Evolutionary conservation across 2,329 filamentous ascomycete species (phyloP).

Genomic region (Talaromyces amestolkiae): DNA sequence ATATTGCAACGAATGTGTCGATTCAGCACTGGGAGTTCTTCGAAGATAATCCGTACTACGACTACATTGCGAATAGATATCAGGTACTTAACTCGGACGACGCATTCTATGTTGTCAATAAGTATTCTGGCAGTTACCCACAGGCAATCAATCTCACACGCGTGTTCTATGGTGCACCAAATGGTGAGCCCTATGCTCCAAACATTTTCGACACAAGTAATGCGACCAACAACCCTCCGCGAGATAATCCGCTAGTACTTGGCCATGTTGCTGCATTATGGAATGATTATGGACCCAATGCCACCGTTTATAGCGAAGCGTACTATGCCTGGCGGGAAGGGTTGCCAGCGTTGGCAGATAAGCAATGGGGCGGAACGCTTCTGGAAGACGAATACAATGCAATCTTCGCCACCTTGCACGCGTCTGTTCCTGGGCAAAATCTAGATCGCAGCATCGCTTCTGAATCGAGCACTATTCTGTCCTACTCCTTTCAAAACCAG

Average conservation of each 20-base stretch:
- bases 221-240: conserved; percentile 47
- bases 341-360: conserved; percentile 52
- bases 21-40: conserved; percentile 56
- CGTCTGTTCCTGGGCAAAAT: conserved; percentile 47
- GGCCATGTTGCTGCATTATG: conserved; percentile 50
- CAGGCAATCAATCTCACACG: conserved; percentile 45
- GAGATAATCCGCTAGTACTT: conserved; percentile 40
- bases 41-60: conserved; percentile 49
- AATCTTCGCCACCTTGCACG: conserved; percentile 42
- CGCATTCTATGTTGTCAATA: conserved; percentile 50
- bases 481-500: conserved; percentile 40
- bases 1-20: conserved; percentile 46
- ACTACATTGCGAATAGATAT: conserved; percentile 51
- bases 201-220: conserved; percentile 51
- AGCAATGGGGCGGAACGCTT: conserved; percentile 55
- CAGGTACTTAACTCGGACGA: conserved; percentile 54
- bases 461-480: conserved; percentile 40
- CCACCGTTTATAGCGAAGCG: conserved; percentile 48
- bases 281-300: conserved; percentile 54
- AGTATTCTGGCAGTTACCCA: conserved; percentile 47
- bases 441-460: conserved; percentile 47
- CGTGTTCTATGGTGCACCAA: conserved; percentile 49
- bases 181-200: conserved; percentile 44
- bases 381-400: conserved; percentile 40
- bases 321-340: conserved; percentile 50